A percentile compares a stretch with the other conserved stretches of the same genome.
These are phyloP conservation scores for Candida saitoana DNA, from an alignment of 805 yeast genomes.

Conservation along the genomic window DNA sequence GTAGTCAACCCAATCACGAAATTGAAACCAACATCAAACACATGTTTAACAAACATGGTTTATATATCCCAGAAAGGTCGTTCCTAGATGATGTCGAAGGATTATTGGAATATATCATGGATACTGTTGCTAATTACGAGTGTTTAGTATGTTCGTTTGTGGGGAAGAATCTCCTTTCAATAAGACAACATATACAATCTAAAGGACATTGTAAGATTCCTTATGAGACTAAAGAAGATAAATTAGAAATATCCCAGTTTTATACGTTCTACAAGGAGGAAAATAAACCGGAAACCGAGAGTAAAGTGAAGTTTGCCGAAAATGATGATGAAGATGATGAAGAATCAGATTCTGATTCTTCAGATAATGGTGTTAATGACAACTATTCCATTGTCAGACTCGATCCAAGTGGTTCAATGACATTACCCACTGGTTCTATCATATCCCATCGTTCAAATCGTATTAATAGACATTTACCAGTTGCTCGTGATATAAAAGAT, in stretches of 20 bases:
- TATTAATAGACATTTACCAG: conserved; percentile 41
- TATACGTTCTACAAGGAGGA: conserved; percentile 30
- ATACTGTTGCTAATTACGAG: conserved; percentile 37
- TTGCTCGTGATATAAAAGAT: conserved; percentile 38
- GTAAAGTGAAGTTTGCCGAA: conserved; percentile 24
- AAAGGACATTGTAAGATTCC: conserved; percentile 47
- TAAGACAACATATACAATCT: conserved; percentile 40
- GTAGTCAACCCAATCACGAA: conserved; percentile 50
- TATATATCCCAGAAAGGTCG: conserved; percentile 43
- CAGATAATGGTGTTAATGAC: conserved; percentile 17
- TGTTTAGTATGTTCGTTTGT: conserved; percentile 44
- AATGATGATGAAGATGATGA: conserved; percentile 8
- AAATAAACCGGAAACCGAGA: conserved; percentile 11
- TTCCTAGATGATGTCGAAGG: conserved; percentile 36
- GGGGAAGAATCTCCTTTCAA: conserved; percentile 38
- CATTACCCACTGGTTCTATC: conserved; percentile 71
- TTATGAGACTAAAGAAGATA: conserved; percentile 40
- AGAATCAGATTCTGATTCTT: conserved; percentile 12
- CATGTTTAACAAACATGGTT: conserved; percentile 43
- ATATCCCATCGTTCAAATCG: conserved; percentile 81
- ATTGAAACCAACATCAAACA: conserved; percentile 50
- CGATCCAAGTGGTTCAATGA: conserved; percentile 57
- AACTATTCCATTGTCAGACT: conserved; percentile 34
- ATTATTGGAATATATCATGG: conserved; percentile 34
- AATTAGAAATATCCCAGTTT: conserved; percentile 30